Conservation (phyloP, 2,329 filamentous ascomycete genomes). For the Beauveria bassiana region DNA sequence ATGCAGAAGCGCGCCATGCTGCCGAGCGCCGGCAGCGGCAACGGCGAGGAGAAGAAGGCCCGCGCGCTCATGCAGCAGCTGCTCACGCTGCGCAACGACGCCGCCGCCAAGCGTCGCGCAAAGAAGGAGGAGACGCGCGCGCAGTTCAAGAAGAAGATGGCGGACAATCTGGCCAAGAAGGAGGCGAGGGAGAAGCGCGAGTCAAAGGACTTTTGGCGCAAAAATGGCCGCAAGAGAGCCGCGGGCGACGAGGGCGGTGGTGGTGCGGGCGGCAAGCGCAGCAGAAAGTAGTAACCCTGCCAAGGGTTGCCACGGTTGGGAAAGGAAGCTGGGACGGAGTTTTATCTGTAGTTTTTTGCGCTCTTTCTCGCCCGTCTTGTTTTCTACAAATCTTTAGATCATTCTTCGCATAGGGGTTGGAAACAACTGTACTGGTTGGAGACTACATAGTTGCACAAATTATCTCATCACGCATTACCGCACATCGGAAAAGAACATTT, state of each 20-base stretch:
- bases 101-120: constrained; percentile 69
- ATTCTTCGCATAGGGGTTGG: neutral
- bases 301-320: neutral
- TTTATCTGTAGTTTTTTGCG: neutral
- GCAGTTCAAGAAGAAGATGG: constrained; percentile 75
- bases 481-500: neutral
- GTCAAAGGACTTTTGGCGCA: constrained; percentile 84
- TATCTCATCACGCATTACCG: constrained; percentile 1
- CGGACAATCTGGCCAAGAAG: constrained; percentile 77
- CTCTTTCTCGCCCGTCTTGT: neutral
- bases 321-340: neutral
- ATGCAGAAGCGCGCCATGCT: constrained; percentile 94
- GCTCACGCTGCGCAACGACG: constrained; percentile 82
- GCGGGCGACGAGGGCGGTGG: constrained; percentile 34
- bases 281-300: constrained; percentile 5
- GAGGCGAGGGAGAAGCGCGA: constrained; percentile 81
- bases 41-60: constrained; percentile 83
- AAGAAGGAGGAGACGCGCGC: constrained; percentile 85
- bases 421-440: neutral
- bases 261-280: constrained; percentile 27
- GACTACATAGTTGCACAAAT: constrained; percentile 7
- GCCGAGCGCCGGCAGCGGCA: constrained; percentile 49
- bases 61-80: constrained; percentile 89
- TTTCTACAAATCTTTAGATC: neutral
- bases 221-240: constrained; percentile 69